phyloP scores from a whole-genome alignment of 2,329 filamentous ascomycete species.

The Nannizziopsis barbatae region DNA sequence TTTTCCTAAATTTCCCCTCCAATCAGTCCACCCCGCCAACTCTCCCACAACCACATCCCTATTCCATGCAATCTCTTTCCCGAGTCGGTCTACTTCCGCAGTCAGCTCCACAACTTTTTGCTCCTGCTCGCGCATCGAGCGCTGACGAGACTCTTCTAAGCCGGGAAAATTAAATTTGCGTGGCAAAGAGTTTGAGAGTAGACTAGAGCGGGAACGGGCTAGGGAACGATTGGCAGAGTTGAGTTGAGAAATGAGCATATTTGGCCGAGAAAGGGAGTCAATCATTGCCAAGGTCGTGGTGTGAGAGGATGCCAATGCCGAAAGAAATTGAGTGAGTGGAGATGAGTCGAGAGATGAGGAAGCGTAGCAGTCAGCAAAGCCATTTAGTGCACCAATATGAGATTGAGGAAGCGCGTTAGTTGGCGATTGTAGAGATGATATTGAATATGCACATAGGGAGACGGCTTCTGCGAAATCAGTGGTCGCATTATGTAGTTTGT shows the following conservation, averaged over 20 bases:
- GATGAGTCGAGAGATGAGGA: constrained; percentile 55
- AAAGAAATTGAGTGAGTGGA: constrained; percentile 62
- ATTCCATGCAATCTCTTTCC: constrained; percentile 75
- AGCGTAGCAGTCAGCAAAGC: constrained; percentile 56
- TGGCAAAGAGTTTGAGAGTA: constrained; percentile 49
- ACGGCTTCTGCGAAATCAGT: constrained; percentile 39
- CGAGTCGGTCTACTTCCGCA: constrained; percentile 60
- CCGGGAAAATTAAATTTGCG: constrained; percentile 40
- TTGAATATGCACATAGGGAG: constrained; percentile 33
- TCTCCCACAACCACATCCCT: constrained; percentile 88
- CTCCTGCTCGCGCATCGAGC: constrained; percentile 72
- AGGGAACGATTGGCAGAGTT: constrained; percentile 61
- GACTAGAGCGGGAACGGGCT: constrained; percentile 63
- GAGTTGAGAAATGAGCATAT: constrained; percentile 66
- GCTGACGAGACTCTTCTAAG: constrained; percentile 74
- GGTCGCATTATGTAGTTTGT: constrained; percentile 55
- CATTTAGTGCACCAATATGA: constrained; percentile 60
- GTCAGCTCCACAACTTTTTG: constrained; percentile 62
- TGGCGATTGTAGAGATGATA: constrained; percentile 41
- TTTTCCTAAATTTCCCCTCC: constrained; percentile 66
- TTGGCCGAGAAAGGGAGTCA: constrained; percentile 64
- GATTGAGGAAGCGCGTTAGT: constrained; percentile 54
- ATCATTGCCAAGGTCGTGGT: constrained; percentile 75
- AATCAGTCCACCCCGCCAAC: constrained; percentile 85
- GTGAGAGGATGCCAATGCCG: constrained; percentile 66